phyloP scores from a whole-genome alignment of 2,329 filamentous ascomycete genomes.

The Lecanosticta acicola region DNA sequence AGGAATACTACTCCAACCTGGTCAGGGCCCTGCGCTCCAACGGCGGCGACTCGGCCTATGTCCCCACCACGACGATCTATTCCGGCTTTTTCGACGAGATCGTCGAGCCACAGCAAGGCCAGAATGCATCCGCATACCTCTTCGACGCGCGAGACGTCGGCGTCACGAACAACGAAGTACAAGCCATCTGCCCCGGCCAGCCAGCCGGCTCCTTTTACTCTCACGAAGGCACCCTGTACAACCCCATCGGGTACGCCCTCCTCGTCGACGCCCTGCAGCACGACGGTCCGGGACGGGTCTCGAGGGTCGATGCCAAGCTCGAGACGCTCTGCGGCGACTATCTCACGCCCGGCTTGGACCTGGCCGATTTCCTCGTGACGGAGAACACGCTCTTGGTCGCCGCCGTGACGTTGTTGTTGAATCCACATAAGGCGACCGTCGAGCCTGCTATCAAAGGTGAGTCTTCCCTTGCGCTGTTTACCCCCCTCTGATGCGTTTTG shows the following conservation, averaged over 20 bases:
- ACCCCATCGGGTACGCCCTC: constrained; percentile 43
- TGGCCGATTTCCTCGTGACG: constrained; percentile 44
- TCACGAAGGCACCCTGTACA: constrained; percentile 49
- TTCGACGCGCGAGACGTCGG: constrained; percentile 41
- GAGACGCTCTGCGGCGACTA: constrained; percentile 36
- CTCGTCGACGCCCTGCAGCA: constrained; percentile 46
- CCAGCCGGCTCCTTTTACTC: constrained; percentile 44
- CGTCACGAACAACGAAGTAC: constrained; percentile 48
- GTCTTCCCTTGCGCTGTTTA: no score
- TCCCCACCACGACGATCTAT: constrained; percentile 52
- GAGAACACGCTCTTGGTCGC: constrained; percentile 40
- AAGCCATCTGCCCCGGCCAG: constrained; percentile 35
- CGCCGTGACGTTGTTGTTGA: constrained; percentile 32
- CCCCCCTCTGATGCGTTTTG: neutral
- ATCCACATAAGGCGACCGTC: constrained; percentile 29
- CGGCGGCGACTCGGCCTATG: constrained; percentile 48
- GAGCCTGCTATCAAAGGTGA: constrained; percentile 40
- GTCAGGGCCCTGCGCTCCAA: constrained; percentile 38
- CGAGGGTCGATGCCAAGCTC: constrained; percentile 34
- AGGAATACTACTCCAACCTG: constrained; percentile 41
- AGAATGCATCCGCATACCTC: constrained; percentile 42
- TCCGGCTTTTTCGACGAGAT: constrained; percentile 46
- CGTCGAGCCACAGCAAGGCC: constrained; percentile 46
- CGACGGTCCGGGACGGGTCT: constrained; percentile 40
- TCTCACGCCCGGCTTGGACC: constrained; percentile 37